Evolutionary conservation across 164 flowering plant species (phyloP).

Genomic region (Nymphaea thermarum): DNA sequence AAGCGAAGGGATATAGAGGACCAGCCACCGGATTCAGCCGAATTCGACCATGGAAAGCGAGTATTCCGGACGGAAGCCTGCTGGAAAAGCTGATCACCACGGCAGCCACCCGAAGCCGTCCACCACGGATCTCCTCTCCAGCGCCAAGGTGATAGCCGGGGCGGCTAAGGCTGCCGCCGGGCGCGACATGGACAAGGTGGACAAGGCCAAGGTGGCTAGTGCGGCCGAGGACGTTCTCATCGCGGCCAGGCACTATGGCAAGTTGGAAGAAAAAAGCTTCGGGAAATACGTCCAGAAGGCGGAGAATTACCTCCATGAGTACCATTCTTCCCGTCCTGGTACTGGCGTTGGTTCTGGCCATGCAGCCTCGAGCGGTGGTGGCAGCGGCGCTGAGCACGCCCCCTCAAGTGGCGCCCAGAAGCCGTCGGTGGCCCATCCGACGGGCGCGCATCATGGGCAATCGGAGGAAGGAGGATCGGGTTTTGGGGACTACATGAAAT

Average conservation of each 20-base stretch:
- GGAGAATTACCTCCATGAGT: slow-evolving; percentile 35
- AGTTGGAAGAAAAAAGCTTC: slow-evolving; percentile 22
- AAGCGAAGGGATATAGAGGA: too few species aligned
- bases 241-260: slow-evolving; percentile 37
- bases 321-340: slow-evolving; percentile 3
- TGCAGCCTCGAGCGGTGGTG: too few species aligned
- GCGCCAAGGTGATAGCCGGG: slow-evolving; percentile 43
- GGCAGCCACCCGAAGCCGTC: neutral
- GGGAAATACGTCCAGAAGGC: slow-evolving; percentile 39
- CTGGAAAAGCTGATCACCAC: too few species aligned
- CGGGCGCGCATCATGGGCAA: slow-evolving; percentile 7
- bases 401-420: neutral
- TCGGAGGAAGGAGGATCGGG: slow-evolving; percentile 17
- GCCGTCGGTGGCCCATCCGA: neutral
- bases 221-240: slow-evolving; percentile 35
- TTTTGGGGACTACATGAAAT: slow-evolving; percentile 32
- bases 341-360: too few species aligned
- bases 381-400: too few species aligned
- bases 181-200: slow-evolving; percentile 19
- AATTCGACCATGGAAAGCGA: neutral
- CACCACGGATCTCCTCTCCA: slow-evolving; percentile 24
- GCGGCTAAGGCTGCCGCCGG: slow-evolving; percentile 23
- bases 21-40: neutral
- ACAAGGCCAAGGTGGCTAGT: slow-evolving; percentile 32
- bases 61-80: neutral